Evolutionary conservation across 2,329 filamentous ascomycete genomes (phyloP), one percentile per base, ranked within the genome.

Genomic region (Ophidiomyces ophidiicola): DNA sequence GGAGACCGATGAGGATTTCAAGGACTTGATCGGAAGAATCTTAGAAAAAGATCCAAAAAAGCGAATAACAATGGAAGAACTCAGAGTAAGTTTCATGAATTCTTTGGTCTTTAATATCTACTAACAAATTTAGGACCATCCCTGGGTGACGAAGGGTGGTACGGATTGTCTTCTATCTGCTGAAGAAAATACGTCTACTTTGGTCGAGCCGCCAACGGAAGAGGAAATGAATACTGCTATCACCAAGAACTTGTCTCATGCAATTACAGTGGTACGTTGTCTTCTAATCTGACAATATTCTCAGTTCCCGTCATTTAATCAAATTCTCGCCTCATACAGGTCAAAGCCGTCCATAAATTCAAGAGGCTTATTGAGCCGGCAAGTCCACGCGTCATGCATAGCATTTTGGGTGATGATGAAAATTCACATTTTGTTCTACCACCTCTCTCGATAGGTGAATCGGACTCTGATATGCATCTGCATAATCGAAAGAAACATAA

Each of bases 331-430:
- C 23, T 12, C 23, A 4, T 33, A 20, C 46, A 85, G 79, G 82
- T 96, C 69, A 90, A 84, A 73, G 90, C 87, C 3, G 88, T 92
- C 28, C 78, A 80, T 46, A 82, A 81, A 42, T 94, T 96, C 67
- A 94, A 92, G 57, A 66, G 72, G 36, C 68, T 92, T 6, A 63
- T 90, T 20, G 67, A 74, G 46, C 64, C 68, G 41, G 70, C 69
- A 44, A 67, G 71, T 50, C 64, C 71, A 4, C 49, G 54, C 8
- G 62, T 67, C 19, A 66, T 78, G 50, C 70, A 75, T 44, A 72
- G 70, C 30, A 72, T 78, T 21, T 64, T 80, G 12, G 76, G 74
- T 3, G 65, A 68, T 40, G 69, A 71, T 21, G 66, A 56, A 36
- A 58, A 62, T 28, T 47, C 71, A 10, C 67, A 70, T 35, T 70